These are phyloP conservation scores for Tulasnella sp. DNA, from an alignment of 768 basidiomycete species.

Conservation along the genomic window DNA sequence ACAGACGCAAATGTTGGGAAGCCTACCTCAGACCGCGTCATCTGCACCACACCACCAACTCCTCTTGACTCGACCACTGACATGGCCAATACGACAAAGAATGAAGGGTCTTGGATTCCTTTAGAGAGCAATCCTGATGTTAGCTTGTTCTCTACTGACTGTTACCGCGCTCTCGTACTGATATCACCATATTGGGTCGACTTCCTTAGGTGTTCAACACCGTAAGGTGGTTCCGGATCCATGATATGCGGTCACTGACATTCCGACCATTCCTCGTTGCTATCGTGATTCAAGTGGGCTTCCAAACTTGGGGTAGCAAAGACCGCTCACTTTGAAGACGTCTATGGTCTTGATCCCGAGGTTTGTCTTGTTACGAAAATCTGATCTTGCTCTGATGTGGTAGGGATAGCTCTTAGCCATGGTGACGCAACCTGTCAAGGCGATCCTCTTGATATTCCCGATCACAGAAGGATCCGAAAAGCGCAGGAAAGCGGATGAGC, in stretches of 20 bases:
- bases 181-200: conserved; percentile 26
- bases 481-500: conserved; percentile 49
- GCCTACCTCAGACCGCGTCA: too few relatives aligned
- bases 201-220: conserved; percentile 3
- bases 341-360: conserved; percentile 61
- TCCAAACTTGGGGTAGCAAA: conserved; percentile 49
- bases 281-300: conserved; percentile 42
- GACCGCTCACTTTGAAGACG: conserved; percentile 47
- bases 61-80: conserved; percentile 1
- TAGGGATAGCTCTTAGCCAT: conserved; percentile 46
- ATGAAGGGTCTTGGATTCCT: conserved; percentile 52
- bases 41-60: background rate
- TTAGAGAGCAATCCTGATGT: conserved; percentile 64
- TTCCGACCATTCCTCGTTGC: conserved; percentile 37
- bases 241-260: conserved; percentile 21
- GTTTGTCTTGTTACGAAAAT: conserved; percentile 25
- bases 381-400: background rate
- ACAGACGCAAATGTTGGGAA: too few relatives aligned
- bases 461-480: conserved; percentile 39
- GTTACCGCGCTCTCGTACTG: background rate
- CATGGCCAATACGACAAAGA: background rate
- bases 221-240: background rate
- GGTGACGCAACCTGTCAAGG: conserved; percentile 64
- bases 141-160: background rate
- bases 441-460: conserved; percentile 80